Percentiles rank a stretch among this genome's conserved stretches.
Conservation (phyloP, 2,329 filamentous ascomycete species). For the Berkeleyomyces rouxiae region DNA sequence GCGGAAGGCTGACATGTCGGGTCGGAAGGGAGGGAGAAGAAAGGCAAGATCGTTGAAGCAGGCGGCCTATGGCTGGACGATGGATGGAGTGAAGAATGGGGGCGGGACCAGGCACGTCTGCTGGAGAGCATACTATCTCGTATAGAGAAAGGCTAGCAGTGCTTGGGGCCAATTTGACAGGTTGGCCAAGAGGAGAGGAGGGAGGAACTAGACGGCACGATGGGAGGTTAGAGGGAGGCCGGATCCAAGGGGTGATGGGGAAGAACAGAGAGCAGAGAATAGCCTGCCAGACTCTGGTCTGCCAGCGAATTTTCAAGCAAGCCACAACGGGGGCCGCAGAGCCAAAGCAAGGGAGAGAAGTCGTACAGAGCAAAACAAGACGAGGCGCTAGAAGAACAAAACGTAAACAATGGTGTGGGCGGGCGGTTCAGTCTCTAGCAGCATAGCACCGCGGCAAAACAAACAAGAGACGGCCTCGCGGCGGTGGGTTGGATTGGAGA, state of each 20-base stretch:
- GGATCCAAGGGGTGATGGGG: neutral
- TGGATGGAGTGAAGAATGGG: neutral
- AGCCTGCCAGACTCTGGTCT: neutral
- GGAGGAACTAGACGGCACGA: neutral
- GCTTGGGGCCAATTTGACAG: neutral
- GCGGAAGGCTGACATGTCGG: conserved; percentile 24
- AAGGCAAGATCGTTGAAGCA: neutral
- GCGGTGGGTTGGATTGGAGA: neutral
- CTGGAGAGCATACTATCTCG: neutral
- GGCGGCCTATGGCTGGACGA: neutral
- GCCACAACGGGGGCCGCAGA: neutral
- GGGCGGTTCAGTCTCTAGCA: neutral
- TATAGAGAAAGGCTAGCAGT: no score
- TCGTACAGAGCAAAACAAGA: neutral
- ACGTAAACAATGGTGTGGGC: neutral
- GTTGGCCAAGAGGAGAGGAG: neutral
- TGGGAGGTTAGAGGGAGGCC: no score
- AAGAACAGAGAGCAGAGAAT: neutral
- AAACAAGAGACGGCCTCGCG: neutral
- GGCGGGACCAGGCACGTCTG: neutral
- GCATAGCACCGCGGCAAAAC: neutral
- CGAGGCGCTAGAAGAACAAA: neutral
- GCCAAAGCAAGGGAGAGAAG: neutral
- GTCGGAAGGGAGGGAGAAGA: neutral
- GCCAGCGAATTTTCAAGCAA: neutral